phyloP scores from a whole-genome alignment of 2,329 filamentous ascomycete species.

The Aurifilum marmelostoma region DNA sequence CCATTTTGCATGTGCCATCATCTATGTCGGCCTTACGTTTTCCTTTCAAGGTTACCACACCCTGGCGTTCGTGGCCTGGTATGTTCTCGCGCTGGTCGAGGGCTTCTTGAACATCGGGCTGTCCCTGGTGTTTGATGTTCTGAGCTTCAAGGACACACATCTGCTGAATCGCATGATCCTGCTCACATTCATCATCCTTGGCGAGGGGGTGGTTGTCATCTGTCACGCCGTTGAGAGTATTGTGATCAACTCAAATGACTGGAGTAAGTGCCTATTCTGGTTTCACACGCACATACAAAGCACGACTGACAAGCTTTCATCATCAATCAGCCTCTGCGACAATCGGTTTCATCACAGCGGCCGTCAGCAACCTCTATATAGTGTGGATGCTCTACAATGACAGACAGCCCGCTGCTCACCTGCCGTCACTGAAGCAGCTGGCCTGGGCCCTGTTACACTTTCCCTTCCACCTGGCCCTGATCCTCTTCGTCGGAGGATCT shows the following conservation, averaged over 20 bases:
- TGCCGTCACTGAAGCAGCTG: constrained; percentile 59
- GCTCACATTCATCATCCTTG: constrained; percentile 67
- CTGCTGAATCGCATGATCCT: constrained; percentile 66
- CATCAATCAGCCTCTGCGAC: constrained; percentile 39
- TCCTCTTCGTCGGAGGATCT: constrained; percentile 65
- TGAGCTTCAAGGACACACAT: constrained; percentile 65
- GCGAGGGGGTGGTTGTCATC: constrained; percentile 67
- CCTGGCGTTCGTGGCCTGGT: constrained; percentile 51
- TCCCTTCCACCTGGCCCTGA: constrained; percentile 64
- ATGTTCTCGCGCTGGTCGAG: constrained; percentile 58
- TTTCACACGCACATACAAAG: not conserved
- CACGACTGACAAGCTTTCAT: constrained; percentile 23
- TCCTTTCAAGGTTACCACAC: constrained; percentile 42
- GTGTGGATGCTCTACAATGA: constrained; percentile 57
- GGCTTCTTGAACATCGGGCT: constrained; percentile 54
- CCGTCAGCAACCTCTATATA: constrained; percentile 44
- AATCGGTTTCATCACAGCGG: constrained; percentile 46
- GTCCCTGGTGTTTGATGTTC: constrained; percentile 57
- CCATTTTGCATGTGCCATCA: constrained; percentile 41
- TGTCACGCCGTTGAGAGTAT: constrained; percentile 54
- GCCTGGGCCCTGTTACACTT: constrained; percentile 54
- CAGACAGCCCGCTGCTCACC: constrained; percentile 66
- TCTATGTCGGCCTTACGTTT: constrained; percentile 48
- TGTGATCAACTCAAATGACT: constrained; percentile 46
- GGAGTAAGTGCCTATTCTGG: constrained; percentile 36